These are phyloP conservation scores for Magnaporthiopsis poae DNA, from an alignment of 2,329 filamentous ascomycete genomes.

Conservation along the genomic window DNA sequence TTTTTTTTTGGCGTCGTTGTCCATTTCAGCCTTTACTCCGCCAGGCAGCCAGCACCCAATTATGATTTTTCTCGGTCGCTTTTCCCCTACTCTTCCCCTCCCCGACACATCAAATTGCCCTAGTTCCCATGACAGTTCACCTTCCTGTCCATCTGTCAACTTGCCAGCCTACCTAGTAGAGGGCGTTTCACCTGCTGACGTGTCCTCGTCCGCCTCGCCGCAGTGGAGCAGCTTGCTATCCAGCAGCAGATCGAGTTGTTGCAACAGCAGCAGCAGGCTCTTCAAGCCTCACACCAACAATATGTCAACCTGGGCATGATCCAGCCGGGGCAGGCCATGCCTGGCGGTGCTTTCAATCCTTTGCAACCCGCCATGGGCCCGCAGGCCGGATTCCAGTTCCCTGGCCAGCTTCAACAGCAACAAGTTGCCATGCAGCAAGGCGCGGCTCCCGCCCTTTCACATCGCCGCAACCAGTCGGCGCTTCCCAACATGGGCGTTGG, in stretches of 20 bases:
- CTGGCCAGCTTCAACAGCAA: conserved; percentile 64
- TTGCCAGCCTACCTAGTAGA: conserved; percentile 7
- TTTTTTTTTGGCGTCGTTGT: not conserved
- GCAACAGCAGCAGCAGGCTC: conserved; percentile 96
- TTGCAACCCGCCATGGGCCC: conserved; percentile 70
- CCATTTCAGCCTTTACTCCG: not conserved
- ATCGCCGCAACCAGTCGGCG: conserved; percentile 96
- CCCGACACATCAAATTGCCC: not conserved
- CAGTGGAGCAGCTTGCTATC: conserved; percentile 95
- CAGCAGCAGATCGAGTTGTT: conserved; percentile 96
- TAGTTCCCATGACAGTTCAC: not conserved
- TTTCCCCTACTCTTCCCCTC: not conserved
- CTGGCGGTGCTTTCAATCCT: conserved; percentile 62
- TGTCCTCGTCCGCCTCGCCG: conserved; percentile 11
- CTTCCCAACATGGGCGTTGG: conserved; percentile 87
- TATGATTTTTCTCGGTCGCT: not conserved
- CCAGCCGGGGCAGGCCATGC: conserved; percentile 66
- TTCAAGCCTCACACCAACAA: conserved; percentile 91
- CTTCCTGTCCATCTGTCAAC: conserved; percentile 4
- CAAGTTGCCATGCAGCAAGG: conserved; percentile 67
- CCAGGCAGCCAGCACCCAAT: not conserved
- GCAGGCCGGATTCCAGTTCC: conserved; percentile 82
- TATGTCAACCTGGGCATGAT: conserved; percentile 97
- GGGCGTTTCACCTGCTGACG: conserved; percentile 12
- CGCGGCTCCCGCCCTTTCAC: conserved; percentile 68